A percentile compares a stretch with the other conserved stretches of the same genome.
Conservation (phyloP, 139 green algal species). For the Coelastrella sp. region DNA sequence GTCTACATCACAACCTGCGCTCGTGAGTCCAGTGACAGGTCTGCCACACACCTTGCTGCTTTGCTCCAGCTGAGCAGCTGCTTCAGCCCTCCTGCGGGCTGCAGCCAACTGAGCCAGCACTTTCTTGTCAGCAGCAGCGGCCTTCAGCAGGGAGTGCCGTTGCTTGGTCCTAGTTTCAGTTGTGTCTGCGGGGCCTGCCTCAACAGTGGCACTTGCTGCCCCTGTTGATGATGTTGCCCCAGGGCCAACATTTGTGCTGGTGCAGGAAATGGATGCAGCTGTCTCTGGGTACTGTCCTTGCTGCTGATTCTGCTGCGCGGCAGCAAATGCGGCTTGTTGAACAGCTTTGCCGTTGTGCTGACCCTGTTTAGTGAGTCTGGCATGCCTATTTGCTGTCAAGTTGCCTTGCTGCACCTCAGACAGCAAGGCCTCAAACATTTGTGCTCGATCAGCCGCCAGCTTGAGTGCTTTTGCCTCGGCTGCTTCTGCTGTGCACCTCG, state of each 20-base stretch:
- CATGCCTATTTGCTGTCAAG: background rate
- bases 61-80: slow-evolving; percentile 20
- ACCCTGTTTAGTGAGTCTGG: background rate
- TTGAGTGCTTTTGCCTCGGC: background rate
- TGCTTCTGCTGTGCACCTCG: slow-evolving; percentile 14
- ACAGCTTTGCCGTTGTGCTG: background rate
- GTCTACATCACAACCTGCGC: too few relatives aligned
- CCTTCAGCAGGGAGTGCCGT: background rate
- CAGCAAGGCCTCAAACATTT: slow-evolving; percentile 25
- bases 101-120: background rate
- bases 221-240: background rate
- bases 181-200: background rate
- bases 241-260: background rate
- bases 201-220: background rate
- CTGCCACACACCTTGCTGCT: background rate
- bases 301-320: background rate
- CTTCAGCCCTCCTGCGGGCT: background rate
- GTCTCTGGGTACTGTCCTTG: background rate
- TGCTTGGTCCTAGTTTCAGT: background rate
- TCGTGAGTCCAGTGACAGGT: too few relatives aligned
- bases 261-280: background rate
- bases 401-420: background rate
- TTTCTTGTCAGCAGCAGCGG: background rate
- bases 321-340: background rate
- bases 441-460: background rate